A percentile compares a stretch with the other conserved stretches of the same genome.
Evolutionary conservation across 2,329 filamentous ascomycete genomes (phyloP).

Genomic region (Talaromyces amestolkiae): DNA sequence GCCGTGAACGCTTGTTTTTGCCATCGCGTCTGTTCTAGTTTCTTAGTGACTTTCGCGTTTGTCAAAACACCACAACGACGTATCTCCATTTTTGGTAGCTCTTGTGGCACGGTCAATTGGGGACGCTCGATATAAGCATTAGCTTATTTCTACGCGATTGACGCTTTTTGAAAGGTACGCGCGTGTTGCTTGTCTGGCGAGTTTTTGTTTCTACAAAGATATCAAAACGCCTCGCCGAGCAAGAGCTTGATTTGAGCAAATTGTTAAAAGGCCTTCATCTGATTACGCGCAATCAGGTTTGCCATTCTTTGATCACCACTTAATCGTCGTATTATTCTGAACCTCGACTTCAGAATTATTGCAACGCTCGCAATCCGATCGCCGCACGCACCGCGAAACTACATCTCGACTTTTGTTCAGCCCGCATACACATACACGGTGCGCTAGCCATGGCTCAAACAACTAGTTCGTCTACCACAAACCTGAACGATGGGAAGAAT

Average conservation of each 20-base stretch:
- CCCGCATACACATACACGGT: conserved; percentile 68
- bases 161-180: conserved; percentile 31
- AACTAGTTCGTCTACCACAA: conserved; percentile 90
- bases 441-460: conserved; percentile 95
- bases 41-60: conserved; percentile 18
- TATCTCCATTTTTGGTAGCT: background rate
- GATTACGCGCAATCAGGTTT: conserved; percentile 88
- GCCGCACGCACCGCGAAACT: conserved; percentile 73
- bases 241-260: conserved; percentile 21
- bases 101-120: conserved; percentile 19
- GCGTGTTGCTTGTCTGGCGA: conserved; percentile 19
- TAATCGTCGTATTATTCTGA: conserved; percentile 71
- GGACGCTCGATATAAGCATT: conserved; percentile 28
- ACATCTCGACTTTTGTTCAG: conserved; percentile 70
- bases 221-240: conserved; percentile 13
- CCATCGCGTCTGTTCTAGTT: conserved; percentile 20
- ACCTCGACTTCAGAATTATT: conserved; percentile 77
- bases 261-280: conserved; percentile 61
- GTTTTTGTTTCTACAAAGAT: conserved; percentile 6
- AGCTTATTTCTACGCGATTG: conserved; percentile 5
- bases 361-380: conserved; percentile 40
- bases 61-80: conserved; percentile 20
- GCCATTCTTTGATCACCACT: conserved; percentile 56
- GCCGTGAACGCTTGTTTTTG: conserved; percentile 16
- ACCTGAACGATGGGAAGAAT: conserved; percentile 72